Base-by-base conservation (phyloP, 2,329 filamentous ascomycete genomes). In the Eutypa lata region DNA sequence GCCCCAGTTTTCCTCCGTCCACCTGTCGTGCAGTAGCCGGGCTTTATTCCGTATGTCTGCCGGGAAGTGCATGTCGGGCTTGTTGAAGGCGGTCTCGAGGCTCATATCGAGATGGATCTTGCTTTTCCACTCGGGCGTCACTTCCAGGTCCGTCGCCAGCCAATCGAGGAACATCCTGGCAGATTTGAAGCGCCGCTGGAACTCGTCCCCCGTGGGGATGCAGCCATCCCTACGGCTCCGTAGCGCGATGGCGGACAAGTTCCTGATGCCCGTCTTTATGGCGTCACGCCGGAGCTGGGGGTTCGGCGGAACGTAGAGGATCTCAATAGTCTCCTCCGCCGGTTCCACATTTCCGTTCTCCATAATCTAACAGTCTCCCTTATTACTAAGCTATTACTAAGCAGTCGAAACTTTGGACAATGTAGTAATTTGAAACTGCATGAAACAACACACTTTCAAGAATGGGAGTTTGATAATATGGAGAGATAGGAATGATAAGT, bases 1-100 rank as follows among this genome's bases (percentile, higher is more conserved):
- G 22, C 61, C 64, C 62, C 63, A 67, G 26, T 62, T 61, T 24
- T 66, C 60, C 2, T 44, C 50, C 7, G 52, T 31, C 56, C 60
- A 66, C 22, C 57, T 60, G 18, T 48, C n/a, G 8, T 53, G 42
- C 7, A 66, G 28, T 2, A 7, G 38, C 37, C 33, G 8, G 2
- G 61, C 61, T 14, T 50, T 51, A 1, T 52, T 33, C 8, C 45
- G 54, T 24, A 64, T 52, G 2, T 62, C 54, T 0, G 51, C 52
- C 1, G 61, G 63, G n/a, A 61, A 58, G 8, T 53, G 47, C 7
- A 50, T 49, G 0, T 7, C 21, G 3, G 54, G 51, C n/a, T 51
- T 45, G 14, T 61, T 24, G 1, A 53, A 50, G 6, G 56, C 35
- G 3, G 50, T 14, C 1, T 42, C 28, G 11, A 65, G 53, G 7